Percentiles rank a stretch among this genome's conserved stretches.
phyloP scores from a whole-genome alignment of 768 basidiomycete species.

The Mycena albidolilacea region DNA sequence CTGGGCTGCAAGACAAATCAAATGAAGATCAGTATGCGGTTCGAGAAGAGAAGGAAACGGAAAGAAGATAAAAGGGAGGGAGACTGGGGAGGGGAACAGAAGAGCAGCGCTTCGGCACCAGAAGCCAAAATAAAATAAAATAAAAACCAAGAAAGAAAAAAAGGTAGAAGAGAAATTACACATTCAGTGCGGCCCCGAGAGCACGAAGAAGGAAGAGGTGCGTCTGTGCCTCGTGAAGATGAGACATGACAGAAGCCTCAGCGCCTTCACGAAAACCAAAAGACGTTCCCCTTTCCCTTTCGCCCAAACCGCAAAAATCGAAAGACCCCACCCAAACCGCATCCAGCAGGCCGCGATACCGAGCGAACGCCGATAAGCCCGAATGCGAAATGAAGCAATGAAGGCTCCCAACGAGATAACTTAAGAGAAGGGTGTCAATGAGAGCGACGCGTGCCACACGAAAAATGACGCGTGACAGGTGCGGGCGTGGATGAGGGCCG shows the following conservation, averaged over 20 bases:
- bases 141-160: too few species aligned
- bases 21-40: background rate
- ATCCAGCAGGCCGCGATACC: background rate
- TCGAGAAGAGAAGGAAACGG: background rate
- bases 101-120: too few species aligned
- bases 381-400: background rate
- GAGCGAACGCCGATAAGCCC: background rate
- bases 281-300: too few species aligned
- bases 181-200: too few species aligned
- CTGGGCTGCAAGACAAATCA: conserved; percentile 57
- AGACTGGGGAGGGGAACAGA: too few species aligned
- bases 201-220: too few species aligned
- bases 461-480: conserved; percentile 4
- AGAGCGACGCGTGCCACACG: conserved; percentile 13
- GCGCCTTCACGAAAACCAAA: too few species aligned
- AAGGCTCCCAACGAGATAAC: background rate
- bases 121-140: too few species aligned
- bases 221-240: too few species aligned
- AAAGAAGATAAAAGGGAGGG: background rate
- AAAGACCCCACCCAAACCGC: background rate
- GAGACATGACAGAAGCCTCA: too few species aligned
- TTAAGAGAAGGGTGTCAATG: conserved; percentile 3
- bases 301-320: background rate
- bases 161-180: too few species aligned
- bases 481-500: background rate